A percentile compares a stretch with the other conserved stretches of the same genome.
Conservation (phyloP, 2,329 filamentous ascomycete species). For the Mycosphaerelloides madeirae region DNA sequence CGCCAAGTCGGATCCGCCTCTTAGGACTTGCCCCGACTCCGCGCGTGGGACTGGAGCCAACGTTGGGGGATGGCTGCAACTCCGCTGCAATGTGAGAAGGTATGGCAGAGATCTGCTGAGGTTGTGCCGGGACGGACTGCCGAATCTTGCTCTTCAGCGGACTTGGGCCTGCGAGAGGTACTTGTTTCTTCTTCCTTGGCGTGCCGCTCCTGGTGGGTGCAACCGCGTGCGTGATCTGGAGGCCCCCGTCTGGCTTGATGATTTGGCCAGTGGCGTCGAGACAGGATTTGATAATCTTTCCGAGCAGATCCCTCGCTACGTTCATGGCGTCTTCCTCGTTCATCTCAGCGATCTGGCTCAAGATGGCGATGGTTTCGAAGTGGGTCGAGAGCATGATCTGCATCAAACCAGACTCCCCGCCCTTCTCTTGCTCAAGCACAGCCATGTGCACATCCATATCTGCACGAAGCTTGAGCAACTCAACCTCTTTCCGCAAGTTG, state of each 20-base stretch:
- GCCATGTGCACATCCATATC: constrained; percentile 73
- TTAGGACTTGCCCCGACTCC: constrained; percentile 70
- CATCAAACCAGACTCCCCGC: constrained; percentile 69
- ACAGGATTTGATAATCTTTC: constrained; percentile 71
- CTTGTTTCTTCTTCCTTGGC: constrained; percentile 63
- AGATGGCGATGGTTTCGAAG: constrained; percentile 81
- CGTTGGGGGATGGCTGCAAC: constrained; percentile 10
- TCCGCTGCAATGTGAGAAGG: constrained; percentile 16
- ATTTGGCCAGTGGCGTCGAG: constrained; percentile 72
- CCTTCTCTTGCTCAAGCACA: constrained; percentile 78
- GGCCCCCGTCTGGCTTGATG: constrained; percentile 79
- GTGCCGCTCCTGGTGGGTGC: constrained; percentile 69
- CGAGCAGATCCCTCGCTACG: constrained; percentile 71
- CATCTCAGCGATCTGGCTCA: constrained; percentile 77
- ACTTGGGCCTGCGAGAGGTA: constrained; percentile 44
- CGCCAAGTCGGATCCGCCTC: constrained; percentile 59
- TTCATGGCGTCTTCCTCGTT: constrained; percentile 76
- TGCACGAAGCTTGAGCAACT: constrained; percentile 77
- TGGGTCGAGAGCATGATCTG: constrained; percentile 84
- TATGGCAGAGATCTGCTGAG: not conserved
- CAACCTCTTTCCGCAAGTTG: constrained; percentile 72
- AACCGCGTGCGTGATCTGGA: constrained; percentile 59
- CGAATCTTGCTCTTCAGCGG: constrained; percentile 44
- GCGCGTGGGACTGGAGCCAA: constrained; percentile 22
- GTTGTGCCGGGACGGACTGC: constrained; percentile 14